phyloP scores from a whole-genome alignment of 345 rosid species.

The Streptanthus diversifolius region DNA sequence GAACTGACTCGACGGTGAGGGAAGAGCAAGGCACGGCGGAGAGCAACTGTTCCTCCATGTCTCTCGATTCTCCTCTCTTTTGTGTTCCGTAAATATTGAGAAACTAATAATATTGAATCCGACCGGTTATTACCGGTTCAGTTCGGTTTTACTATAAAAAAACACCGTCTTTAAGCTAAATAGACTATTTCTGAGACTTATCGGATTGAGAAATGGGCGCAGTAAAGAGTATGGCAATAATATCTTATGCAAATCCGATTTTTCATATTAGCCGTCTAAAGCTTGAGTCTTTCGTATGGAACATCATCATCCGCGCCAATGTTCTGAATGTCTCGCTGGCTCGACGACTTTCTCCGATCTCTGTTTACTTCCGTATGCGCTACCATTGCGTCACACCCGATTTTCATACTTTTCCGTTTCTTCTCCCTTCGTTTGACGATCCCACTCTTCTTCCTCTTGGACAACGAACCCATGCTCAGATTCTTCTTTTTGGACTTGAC shows the following conservation, averaged over 20 bases:
- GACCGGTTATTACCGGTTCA: slow-evolving; percentile 14
- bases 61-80: background rate
- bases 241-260: slow-evolving; percentile 36
- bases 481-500: slow-evolving; percentile 49
- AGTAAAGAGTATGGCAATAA: too few species aligned
- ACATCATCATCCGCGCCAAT: slow-evolving; percentile 40
- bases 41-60: slow-evolving; percentile 53
- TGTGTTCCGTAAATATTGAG: background rate
- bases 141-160: background rate
- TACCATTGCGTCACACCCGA: slow-evolving; percentile 45
- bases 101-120: background rate
- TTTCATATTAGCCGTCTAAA: slow-evolving; percentile 36
- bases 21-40: slow-evolving; percentile 75
- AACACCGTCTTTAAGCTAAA: too few species aligned
- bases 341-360: slow-evolving; percentile 31
- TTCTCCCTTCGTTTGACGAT: slow-evolving; percentile 38
- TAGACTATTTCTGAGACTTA: too few species aligned
- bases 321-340: slow-evolving; percentile 14
- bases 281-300: slow-evolving; percentile 51
- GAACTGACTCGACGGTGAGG: slow-evolving; percentile 55
- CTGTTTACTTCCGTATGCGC: slow-evolving; percentile 48
- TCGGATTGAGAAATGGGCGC: background rate
- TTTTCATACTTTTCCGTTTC: slow-evolving; percentile 49
- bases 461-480: slow-evolving; percentile 53
- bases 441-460: slow-evolving; percentile 43